Base-by-base conservation (phyloP, 2,329 filamentous ascomycete species). In the Aureobasidium sp. region DNA sequence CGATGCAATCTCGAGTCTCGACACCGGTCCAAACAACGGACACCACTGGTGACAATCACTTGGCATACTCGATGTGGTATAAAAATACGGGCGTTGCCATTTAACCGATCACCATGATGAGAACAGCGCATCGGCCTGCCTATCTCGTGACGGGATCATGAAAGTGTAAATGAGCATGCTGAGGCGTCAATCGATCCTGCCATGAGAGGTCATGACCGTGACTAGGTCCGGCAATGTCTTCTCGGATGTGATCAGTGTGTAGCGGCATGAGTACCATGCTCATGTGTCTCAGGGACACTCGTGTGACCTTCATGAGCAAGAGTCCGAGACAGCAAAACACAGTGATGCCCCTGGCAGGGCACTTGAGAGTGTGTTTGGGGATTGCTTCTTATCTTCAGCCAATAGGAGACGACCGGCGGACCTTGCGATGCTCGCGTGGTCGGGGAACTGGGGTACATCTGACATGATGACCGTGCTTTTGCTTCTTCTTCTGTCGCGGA, bases 121-220 rank as follows among this genome's bases (percentile, higher is more conserved):
- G 12, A 37, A 43, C 27, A n/a, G 12, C 39, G 55, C 55, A 59
- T 47, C 20, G 13, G 55, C 55, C 39, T 59, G 26, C 55, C 55
- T 39, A 59, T 59, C 43, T 48, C 15, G 55, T 37, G 43, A 48
- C 24, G 27, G 24, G 20, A 13, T 29, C 8, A 15, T 24, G 55
- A 59, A 57, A 59, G 55, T 59, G 32, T 59, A 57, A 57, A 59
- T 39, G 53, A 29, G 48, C 48, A 20, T 47, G 48, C 32, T 39
- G 53, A 8, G 20, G 41, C 32, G 39, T 34, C 27, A 26, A 46
- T 34, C 41, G 29, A 46, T 26, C 41, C 27, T 44, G 41, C 27
- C 12, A 9, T 8, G 20, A 34, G 20, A 57, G 53, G 53, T 26
- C 53, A 57, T n/a, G 39, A 27, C 39, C 8, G 32, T 10, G 12